Conservation (phyloP, 108 stramenopile genomes). For the Nitzschia sp. region DNA sequence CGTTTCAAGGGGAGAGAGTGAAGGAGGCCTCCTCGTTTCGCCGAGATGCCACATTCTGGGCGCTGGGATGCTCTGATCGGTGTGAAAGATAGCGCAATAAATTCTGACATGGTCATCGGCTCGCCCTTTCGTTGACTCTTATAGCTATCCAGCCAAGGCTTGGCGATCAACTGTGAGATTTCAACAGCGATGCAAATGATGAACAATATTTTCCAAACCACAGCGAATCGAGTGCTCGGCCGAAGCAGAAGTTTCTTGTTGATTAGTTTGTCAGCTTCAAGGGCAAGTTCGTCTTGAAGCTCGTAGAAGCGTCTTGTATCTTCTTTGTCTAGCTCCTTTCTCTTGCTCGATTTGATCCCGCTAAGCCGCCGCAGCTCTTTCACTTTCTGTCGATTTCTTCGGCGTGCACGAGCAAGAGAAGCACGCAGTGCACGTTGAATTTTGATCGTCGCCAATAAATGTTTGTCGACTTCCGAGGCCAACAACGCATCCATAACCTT, state of each 20-base stretch:
- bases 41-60: background rate
- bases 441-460: conserved; percentile 28
- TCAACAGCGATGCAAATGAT: conserved; percentile 61
- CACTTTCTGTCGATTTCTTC: conserved; percentile 18
- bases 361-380: background rate
- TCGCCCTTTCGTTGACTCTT: conserved; percentile 7
- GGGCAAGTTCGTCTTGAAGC: conserved; percentile 47
- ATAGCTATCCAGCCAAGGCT: conserved; percentile 53
- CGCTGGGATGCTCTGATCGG: conserved; percentile 20
- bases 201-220: conserved; percentile 66
- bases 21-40: background rate
- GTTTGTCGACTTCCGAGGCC: conserved; percentile 27
- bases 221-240: conserved; percentile 77
- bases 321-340: conserved; percentile 16
- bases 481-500: conserved; percentile 36
- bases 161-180: conserved; percentile 44
- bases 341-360: conserved; percentile 1
- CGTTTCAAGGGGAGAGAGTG: background rate
- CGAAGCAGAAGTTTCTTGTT: conserved; percentile 54
- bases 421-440: conserved; percentile 30
- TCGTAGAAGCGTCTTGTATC: conserved; percentile 49
- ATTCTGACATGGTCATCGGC: conserved; percentile 12
- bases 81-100: conserved; percentile 20
- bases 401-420: conserved; percentile 32
- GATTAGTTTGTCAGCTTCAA: conserved; percentile 34